phyloP scores from a whole-genome alignment of 2,329 filamentous ascomycete species.

The Ampelomyces quisqualis region DNA sequence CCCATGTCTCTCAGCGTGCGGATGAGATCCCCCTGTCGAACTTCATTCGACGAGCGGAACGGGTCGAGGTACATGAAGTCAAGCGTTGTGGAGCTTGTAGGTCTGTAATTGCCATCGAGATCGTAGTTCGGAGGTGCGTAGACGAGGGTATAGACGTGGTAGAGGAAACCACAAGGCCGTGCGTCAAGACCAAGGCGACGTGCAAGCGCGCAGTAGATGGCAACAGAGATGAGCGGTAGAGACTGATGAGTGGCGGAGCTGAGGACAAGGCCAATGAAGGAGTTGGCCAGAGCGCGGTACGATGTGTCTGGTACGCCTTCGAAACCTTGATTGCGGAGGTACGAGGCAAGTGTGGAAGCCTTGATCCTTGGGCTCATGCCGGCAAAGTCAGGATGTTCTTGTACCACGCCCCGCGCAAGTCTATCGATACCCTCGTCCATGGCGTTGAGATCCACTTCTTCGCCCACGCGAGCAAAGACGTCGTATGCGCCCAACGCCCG shows the following conservation, averaged over 20 bases:
- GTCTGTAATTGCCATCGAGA: constrained; percentile 45
- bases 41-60: constrained; percentile 69
- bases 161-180: constrained; percentile 77
- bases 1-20: constrained; percentile 59
- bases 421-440: constrained; percentile 62
- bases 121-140: constrained; percentile 61
- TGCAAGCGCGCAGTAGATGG: constrained; percentile 82
- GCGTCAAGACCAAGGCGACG: constrained; percentile 72
- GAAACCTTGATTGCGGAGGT: constrained; percentile 67
- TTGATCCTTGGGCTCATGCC: constrained; percentile 63
- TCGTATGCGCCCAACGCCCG: constrained; percentile 80
- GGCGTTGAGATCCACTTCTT: constrained; percentile 71
- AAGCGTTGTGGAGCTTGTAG: constrained; percentile 25
- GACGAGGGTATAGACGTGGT: constrained; percentile 81
- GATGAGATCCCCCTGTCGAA: constrained; percentile 60
- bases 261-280: constrained; percentile 80
- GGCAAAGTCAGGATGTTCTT: constrained; percentile 55
- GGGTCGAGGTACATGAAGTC: constrained; percentile 79
- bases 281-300: constrained; percentile 82
- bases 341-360: constrained; percentile 67
- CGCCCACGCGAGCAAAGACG: constrained; percentile 78
- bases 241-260: constrained; percentile 72
- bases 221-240: constrained; percentile 80
- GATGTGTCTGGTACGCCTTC: constrained; percentile 70
- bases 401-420: constrained; percentile 59